A percentile compares a stretch with the other conserved stretches of the same genome.
Conservation (phyloP, 192 early-diverging fungal species). For the Linnemannia elongata region DNA sequence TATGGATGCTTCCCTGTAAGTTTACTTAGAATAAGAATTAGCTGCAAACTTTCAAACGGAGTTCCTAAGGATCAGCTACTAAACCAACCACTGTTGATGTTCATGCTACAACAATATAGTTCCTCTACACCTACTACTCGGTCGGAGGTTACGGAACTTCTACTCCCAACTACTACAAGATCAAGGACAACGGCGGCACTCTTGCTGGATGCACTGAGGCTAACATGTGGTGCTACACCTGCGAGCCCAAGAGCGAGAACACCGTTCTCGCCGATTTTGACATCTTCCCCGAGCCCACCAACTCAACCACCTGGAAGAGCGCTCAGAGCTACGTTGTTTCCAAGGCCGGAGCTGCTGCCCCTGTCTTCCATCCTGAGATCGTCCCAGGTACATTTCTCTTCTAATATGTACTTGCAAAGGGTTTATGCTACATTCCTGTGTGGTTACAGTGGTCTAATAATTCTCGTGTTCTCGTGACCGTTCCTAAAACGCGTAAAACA, state of each 20-base stretch:
- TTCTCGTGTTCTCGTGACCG: not conserved
- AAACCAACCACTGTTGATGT: not conserved
- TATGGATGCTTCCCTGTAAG: conserved; percentile 56
- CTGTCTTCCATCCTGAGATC: conserved; percentile 53
- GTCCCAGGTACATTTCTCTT: conserved; percentile 25
- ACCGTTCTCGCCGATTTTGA: conserved; percentile 50
- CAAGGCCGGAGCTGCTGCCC: conserved; percentile 26
- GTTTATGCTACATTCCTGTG: not conserved
- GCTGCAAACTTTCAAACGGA: not conserved
- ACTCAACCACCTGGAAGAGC: conserved; percentile 45
- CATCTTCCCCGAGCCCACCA: conserved; percentile 57
- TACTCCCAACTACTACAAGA: conserved; percentile 59
- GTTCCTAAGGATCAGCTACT: not conserved
- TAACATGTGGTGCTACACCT: conserved; percentile 60
- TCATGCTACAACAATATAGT: not conserved
- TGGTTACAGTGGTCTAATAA: not conserved
- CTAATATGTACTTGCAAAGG: not conserved
- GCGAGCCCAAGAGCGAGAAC: conserved; percentile 45
- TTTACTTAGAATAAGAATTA: not conserved
- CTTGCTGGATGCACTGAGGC: conserved; percentile 43
- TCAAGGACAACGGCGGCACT: conserved; percentile 34
- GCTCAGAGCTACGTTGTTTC: conserved; percentile 36
- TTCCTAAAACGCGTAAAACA: not conserved
- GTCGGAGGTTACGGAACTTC: conserved; percentile 54
- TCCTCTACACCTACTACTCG: conserved; percentile 48